A percentile compares a stretch with the other conserved stretches of the same genome.
Conservation (phyloP, 2,329 filamentous ascomycete species). For the Aspergillus awamori region DNA sequence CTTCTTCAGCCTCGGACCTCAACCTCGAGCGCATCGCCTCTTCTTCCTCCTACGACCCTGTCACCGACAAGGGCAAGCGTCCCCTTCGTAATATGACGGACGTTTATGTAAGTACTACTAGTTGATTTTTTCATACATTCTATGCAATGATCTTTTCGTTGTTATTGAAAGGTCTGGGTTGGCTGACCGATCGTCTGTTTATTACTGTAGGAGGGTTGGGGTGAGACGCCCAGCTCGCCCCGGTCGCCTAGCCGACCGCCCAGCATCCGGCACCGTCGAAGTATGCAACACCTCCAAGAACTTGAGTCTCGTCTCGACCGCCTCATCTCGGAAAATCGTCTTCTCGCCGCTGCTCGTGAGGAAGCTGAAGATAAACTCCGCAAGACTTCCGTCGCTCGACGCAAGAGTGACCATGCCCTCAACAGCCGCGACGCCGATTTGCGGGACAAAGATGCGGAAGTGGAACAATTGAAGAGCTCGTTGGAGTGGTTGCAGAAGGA, state of each 20-base stretch:
- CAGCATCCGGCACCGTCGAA: conserved; percentile 94
- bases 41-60: conserved; percentile 68
- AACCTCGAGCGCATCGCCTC: conserved; percentile 45
- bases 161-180: not conserved
- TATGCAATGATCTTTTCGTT: not conserved
- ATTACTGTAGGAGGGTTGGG: conserved; percentile 77
- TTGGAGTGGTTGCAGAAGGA: conserved; percentile 81
- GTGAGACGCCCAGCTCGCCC: conserved; percentile 81
- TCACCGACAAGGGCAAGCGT: conserved; percentile 84
- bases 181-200: conserved; percentile 22
- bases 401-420: conserved; percentile 59
- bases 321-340: conserved; percentile 79
- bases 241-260: conserved; percentile 91
- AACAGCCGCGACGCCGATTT: conserved; percentile 70
- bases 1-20: conserved; percentile 28
- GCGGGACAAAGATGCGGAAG: conserved; percentile 82
- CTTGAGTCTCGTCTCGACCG: conserved; percentile 85
- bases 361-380: conserved; percentile 68
- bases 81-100: conserved; percentile 86
- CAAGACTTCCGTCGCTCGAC: conserved; percentile 56
- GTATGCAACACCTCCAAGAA: conserved; percentile 89
- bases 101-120: conserved; percentile 75
- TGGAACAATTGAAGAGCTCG: conserved; percentile 76
- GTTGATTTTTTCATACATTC: too few species aligned
- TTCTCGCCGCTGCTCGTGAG: conserved; percentile 71